Evolutionary conservation across 352 stramenopile species (phyloP), one percentile per base, ranked within the genome.

Genomic region (Pythium vanterpoolii): DNA sequence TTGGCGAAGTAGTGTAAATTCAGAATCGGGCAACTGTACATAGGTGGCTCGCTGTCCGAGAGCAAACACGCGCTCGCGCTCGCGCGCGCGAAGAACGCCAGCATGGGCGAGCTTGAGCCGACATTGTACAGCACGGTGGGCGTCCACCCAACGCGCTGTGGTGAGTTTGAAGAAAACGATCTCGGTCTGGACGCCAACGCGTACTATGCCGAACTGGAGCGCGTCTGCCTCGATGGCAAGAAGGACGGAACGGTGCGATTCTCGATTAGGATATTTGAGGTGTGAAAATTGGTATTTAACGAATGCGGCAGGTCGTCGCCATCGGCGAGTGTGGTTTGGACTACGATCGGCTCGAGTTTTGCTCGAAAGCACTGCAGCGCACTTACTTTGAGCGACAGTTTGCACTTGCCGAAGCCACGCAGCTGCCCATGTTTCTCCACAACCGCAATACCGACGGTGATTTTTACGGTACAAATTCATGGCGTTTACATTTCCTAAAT

Each of bases 331-430:
- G 93, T 61, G 97, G 96, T 40, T 73, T 99, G 39, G 96, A 99
- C 76, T 99, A 99, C 71, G 97, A 98, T 72, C 82, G 97, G 19
- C 76, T 98, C 23, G 76, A 99, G 63, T 99, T 99, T 62, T 98
- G 88, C 74, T 67, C 82, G 26, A 97, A 92, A 59, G 77, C 86
- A 44, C 86, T 83, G 49, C 96, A 99, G 72, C 66, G 85, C 34
- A 83, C 90, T 47, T 97, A 96, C 66, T 98, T 99, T 74, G 71
- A 95, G 61, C 81, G 85, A 44, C 96, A 99, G 58, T 90, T 99
- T 45, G 73, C 96, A 61, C 75, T 99, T 26, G 81, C 83, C 7
- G 76, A 92, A 48, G 36, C 66, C 52, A 89, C 77, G 16, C 63
- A 82, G 39, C 60, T 99, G 54, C 96, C 97, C 21, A 78, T 99